Conservation (phyloP, 179 eudicot genomes). For the Heliamphora ciliata region DNA sequence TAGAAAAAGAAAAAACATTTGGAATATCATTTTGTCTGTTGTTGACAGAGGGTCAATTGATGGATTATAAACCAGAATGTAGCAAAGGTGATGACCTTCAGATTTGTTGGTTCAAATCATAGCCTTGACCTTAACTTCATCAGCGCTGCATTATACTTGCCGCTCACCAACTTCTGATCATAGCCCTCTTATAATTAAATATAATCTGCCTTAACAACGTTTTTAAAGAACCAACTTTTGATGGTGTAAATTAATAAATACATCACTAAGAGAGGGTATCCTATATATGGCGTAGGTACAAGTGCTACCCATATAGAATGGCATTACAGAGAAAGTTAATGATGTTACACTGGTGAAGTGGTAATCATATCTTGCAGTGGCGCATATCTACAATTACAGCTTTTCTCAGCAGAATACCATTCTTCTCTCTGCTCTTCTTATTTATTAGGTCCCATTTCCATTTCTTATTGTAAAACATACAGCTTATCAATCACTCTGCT, state of each 20-base stretch:
- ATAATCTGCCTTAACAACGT: background rate
- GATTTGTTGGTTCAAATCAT: background rate
- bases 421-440: background rate
- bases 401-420: background rate
- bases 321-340: background rate
- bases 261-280: too few relatives aligned
- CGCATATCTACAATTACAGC: background rate
- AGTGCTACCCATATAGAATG: background rate
- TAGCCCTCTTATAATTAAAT: background rate
- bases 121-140: background rate
- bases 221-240: background rate
- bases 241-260: background rate
- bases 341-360: background rate
- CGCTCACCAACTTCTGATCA: background rate
- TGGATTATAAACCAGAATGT: background rate
- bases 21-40: too few relatives aligned
- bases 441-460: slow-evolving; percentile 1
- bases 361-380: background rate
- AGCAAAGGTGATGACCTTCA: background rate
- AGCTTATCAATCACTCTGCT: background rate
- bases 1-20: too few relatives aligned
- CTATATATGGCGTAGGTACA: background rate
- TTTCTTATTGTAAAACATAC: background rate
- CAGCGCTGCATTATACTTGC: background rate
- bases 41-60: background rate